Conservation (phyloP, 1,139 yeast species). For the Candida smagusa region DNA sequence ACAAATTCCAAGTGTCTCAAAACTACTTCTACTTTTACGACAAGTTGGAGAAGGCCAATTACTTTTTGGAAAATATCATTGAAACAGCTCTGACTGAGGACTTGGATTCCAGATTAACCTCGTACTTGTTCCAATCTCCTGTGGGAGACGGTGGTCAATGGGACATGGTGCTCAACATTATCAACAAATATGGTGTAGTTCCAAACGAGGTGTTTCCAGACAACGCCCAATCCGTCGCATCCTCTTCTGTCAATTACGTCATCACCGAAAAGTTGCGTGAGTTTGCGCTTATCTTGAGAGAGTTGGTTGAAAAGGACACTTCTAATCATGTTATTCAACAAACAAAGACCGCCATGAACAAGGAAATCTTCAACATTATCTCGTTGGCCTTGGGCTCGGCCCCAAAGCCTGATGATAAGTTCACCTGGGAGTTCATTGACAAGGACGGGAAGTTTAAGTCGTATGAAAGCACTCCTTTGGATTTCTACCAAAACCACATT, state of each 20-base stretch:
- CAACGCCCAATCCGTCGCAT: constrained; percentile 58
- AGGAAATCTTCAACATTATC: constrained; percentile 60
- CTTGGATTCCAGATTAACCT: constrained; percentile 66
- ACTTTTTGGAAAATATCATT: constrained; percentile 68
- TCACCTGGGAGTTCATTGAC: constrained; percentile 72
- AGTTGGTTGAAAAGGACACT: constrained; percentile 30
- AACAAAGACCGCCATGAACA: constrained; percentile 50
- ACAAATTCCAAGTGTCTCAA: constrained; percentile 66
- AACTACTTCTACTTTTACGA: constrained; percentile 70
- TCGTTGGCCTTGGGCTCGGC: constrained; percentile 73
- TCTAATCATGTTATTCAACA: constrained; percentile 17
- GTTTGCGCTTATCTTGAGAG: constrained; percentile 65
- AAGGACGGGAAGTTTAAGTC: constrained; percentile 62
- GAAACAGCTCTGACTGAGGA: constrained; percentile 58
- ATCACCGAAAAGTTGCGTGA: constrained; percentile 70
- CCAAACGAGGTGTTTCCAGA: constrained; percentile 75
- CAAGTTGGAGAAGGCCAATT: constrained; percentile 72
- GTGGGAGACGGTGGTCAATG: constrained; percentile 84
- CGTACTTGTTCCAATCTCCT: constrained; percentile 60
- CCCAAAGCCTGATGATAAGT: constrained; percentile 64
- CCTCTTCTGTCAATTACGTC: constrained; percentile 56
- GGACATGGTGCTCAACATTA: constrained; percentile 73
- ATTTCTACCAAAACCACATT: constrained; percentile 56
- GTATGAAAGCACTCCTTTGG: constrained; percentile 56
- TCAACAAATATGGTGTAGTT: constrained; percentile 74